Conservation (phyloP, 371 early-diverging fungal species). For the Apophysomyces trapeziformis region DNA sequence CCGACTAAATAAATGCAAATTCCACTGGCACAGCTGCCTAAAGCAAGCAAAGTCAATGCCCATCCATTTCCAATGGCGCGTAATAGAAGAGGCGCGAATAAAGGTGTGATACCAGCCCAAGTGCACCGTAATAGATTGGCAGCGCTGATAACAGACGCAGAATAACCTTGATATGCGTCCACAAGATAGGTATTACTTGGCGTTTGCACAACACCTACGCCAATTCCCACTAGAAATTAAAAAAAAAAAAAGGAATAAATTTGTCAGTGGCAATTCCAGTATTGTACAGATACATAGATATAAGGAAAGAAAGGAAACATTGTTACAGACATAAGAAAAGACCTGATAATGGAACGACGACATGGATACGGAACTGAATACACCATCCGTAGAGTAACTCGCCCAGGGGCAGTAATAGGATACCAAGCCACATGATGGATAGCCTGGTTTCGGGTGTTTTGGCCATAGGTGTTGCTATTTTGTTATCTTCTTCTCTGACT, state of each 20-base stretch:
- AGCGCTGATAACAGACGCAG: constrained; percentile 51
- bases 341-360: constrained; percentile 31
- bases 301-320: too few relatives aligned
- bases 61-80: constrained; percentile 49
- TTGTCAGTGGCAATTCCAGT: neutral
- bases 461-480: constrained; percentile 1
- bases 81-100: constrained; percentile 43
- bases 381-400: constrained; percentile 55
- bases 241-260: constrained; percentile 1
- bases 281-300: neutral
- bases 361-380: constrained; percentile 28
- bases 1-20: constrained; percentile 37
- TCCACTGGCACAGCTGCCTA: constrained; percentile 32
- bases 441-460: constrained; percentile 36
- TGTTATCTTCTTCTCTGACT: neutral
- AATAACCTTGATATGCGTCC: constrained; percentile 41
- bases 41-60: constrained; percentile 45
- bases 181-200: constrained; percentile 53
- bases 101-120: constrained; percentile 44
- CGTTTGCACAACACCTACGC: constrained; percentile 50
- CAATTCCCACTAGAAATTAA: constrained; percentile 43
- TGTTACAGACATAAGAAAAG: constrained; percentile 43
- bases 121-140: constrained; percentile 48
- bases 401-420: constrained; percentile 38
- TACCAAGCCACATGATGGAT: constrained; percentile 47